phyloP scores from a whole-genome alignment of 306 rosid species.

The Senna tora region DNA sequence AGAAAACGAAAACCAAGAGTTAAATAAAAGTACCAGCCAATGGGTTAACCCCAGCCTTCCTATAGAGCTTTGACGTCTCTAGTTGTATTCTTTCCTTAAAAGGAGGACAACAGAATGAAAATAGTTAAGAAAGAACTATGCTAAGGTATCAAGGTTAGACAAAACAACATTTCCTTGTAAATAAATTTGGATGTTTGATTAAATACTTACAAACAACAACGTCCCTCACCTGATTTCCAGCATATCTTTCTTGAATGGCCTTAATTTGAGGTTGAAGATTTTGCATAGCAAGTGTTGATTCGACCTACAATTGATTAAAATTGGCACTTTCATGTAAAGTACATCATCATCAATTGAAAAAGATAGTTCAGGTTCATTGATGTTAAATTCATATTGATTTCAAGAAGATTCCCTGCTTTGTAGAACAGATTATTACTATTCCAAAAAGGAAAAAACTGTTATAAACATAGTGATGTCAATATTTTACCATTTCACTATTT shows the following conservation, averaged over 20 bases:
- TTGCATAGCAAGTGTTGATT: slow-evolving; percentile 94
- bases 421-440: slow-evolving; percentile 20
- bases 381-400: neutral
- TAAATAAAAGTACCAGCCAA: slow-evolving; percentile 66
- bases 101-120: slow-evolving; percentile 38
- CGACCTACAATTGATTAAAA: slow-evolving; percentile 59
- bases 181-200: slow-evolving; percentile 27
- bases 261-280: slow-evolving; percentile 93
- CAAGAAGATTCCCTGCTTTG: slow-evolving; percentile 10
- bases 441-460: slow-evolving; percentile 5
- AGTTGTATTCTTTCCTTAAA: slow-evolving; percentile 97
- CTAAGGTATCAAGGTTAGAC: slow-evolving; percentile 12
- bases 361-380: slow-evolving; percentile 33
- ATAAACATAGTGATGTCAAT: neutral
- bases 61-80: slow-evolving; percentile 88
- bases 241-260: slow-evolving; percentile 95
- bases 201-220: slow-evolving; percentile 20
- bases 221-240: slow-evolving; percentile 85
- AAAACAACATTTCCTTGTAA: slow-evolving; percentile 25
- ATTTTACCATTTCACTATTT: neutral
- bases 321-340: neutral
- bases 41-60: slow-evolving; percentile 96
- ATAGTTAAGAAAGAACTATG: slow-evolving; percentile 38
- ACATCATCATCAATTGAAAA: slow-evolving; percentile 6
- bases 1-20: neutral